Evolutionary conservation across 345 rosid genomes (phyloP).

Genomic region (Populus nigra): DNA sequence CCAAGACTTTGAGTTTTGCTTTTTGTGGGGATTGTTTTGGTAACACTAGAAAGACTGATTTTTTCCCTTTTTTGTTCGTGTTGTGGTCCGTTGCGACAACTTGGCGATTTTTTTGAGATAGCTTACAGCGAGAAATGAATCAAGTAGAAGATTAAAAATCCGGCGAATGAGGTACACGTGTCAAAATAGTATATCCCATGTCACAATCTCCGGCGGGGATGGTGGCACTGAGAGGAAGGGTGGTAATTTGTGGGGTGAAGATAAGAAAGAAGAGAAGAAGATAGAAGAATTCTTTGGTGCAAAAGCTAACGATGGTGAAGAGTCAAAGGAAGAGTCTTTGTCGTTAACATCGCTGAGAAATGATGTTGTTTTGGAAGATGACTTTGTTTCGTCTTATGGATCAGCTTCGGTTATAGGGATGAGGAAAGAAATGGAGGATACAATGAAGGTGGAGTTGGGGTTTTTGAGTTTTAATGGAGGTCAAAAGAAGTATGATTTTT

Average conservation of each 20-base stretch:
- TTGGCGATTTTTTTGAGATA: background rate
- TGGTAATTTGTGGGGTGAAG: background rate
- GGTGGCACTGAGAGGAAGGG: background rate
- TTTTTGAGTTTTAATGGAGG: constrained; percentile 25
- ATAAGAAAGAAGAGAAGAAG: background rate
- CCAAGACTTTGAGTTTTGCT: background rate
- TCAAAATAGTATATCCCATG: constrained; percentile 11
- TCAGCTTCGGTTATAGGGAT: constrained; percentile 56
- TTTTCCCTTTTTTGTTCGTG: too few relatives aligned
- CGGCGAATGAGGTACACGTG: constrained; percentile 30
- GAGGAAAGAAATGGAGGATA: constrained; percentile 70
- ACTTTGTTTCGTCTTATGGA: constrained; percentile 34
- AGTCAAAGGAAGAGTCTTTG: constrained; percentile 24
- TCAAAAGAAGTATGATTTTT: constrained; percentile 40
- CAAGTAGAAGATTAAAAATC: constrained; percentile 27
- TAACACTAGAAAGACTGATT: background rate
- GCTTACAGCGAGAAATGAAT: constrained; percentile 15
- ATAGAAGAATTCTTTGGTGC: background rate
- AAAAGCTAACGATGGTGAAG: background rate
- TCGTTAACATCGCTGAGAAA: constrained; percentile 24
- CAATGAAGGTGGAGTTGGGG: constrained; percentile 48
- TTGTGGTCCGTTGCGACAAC: background rate
- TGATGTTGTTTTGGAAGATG: constrained; percentile 13
- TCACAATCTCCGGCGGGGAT: constrained; percentile 6
- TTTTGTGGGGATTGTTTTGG: background rate